phyloP scores from a whole-genome alignment of 169 alveolate genomes.

The Plasmodium berghei region DNA sequence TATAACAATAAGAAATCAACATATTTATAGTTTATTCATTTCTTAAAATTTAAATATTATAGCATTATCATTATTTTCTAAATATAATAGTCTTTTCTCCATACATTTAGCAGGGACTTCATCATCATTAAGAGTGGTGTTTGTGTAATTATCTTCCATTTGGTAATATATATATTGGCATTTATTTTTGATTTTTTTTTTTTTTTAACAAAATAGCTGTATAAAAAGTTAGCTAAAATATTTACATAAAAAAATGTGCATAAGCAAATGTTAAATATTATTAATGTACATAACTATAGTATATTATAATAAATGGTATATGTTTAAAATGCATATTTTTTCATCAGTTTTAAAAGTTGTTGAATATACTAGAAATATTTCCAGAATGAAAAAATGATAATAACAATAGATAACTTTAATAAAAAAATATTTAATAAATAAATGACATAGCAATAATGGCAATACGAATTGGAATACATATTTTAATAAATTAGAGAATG shows the following conservation, averaged over 20 bases:
- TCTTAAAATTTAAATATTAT: background rate
- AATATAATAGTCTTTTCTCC: conserved; percentile 11
- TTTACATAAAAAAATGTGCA: background rate
- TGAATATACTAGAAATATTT: background rate
- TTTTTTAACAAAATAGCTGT: conserved; percentile 4
- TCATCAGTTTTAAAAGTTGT: too few species aligned
- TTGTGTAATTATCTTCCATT: conserved; percentile 52
- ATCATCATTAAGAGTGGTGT: conserved; percentile 40
- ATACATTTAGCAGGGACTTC: conserved; percentile 78
- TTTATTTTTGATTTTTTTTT: conserved; percentile 21
- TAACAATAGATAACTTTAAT: background rate
- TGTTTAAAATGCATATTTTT: background rate
- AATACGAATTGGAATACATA: too few species aligned
- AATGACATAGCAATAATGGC: too few species aligned
- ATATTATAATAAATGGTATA: background rate
- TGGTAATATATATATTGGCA: background rate
- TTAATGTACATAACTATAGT: background rate
- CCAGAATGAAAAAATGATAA: background rate
- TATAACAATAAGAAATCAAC: background rate
- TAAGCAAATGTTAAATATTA: background rate
- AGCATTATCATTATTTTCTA: background rate
- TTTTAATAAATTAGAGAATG: too few species aligned
- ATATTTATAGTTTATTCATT: background rate
- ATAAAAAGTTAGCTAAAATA: background rate
- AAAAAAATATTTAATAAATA: too few species aligned